Evolutionary conservation across 495 filamentous ascomycete genomes (phyloP).

Genomic region (Evansstolkia leycettana): DNA sequence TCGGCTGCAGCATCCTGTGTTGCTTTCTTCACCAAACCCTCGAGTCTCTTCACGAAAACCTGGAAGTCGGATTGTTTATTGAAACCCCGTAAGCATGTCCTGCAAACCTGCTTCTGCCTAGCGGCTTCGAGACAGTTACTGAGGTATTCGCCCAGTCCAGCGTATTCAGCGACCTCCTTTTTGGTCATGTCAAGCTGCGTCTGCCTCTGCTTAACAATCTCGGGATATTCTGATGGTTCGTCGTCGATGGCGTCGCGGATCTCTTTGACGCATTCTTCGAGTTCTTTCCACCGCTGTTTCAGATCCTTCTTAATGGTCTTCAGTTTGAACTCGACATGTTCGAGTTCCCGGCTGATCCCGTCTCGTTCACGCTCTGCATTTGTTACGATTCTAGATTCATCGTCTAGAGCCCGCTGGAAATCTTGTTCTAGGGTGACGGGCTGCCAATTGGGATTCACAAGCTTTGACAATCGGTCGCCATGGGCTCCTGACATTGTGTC

Average conservation of each 20-base stretch:
- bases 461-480: slow-evolving; percentile 47
- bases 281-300: slow-evolving; percentile 51
- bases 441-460: slow-evolving; percentile 55
- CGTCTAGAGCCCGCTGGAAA: slow-evolving; percentile 53
- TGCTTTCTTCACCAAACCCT: slow-evolving; percentile 43
- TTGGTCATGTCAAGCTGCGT: slow-evolving; percentile 46
- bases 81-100: slow-evolving; percentile 56
- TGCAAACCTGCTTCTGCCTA: slow-evolving; percentile 51
- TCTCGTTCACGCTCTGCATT: slow-evolving; percentile 61
- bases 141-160: slow-evolving; percentile 52
- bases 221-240: slow-evolving; percentile 41
- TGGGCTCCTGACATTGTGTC: slow-evolving; percentile 68
- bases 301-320: slow-evolving; percentile 46
- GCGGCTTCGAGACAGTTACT: slow-evolving; percentile 43
- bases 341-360: slow-evolving; percentile 53
- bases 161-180: slow-evolving; percentile 49
- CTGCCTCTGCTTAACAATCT: slow-evolving; percentile 43
- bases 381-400: slow-evolving; percentile 36
- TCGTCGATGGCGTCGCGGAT: slow-evolving; percentile 37
- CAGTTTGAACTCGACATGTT: slow-evolving; percentile 69
- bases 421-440: slow-evolving; percentile 56
- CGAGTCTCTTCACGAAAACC: slow-evolving; percentile 47
- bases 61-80: slow-evolving; percentile 43
- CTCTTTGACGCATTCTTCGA: slow-evolving; percentile 41
- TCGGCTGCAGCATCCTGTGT: slow-evolving; percentile 39